Base-by-base conservation (phyloP, 805 yeast genomes). In the Nakazawaea ernobii region DNA sequence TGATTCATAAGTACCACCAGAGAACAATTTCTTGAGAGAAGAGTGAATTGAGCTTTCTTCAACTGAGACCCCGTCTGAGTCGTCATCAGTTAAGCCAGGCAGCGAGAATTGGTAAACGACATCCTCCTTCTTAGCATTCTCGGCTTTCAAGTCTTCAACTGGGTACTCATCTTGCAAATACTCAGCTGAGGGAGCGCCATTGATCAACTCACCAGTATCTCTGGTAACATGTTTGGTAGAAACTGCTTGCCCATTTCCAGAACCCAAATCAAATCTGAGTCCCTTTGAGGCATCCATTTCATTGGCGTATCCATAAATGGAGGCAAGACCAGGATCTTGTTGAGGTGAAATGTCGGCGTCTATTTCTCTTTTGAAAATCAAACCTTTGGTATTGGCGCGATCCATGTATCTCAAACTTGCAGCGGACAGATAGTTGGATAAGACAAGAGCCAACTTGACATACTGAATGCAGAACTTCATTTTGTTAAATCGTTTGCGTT, bases 281-380 rank as follows among this genome's bases (percentile, higher is more conserved):
- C 37, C 36, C 27, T 42, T 28, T 28, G 20, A 20, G 4, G 33
- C 24, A 20, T 20, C 24, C 24, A 20, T 20, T 20, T 20, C 24
- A 20, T 20, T 20, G 24, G 24, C 24, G 24, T 20, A 20, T 28
- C 35, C 35, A 35, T 42, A 42, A 26, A 14, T 42, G 2, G 45
- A 28, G 39, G 28, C 30, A 29, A 43, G 40, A 9, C 17, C 24
- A 5, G 46, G 46, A 20, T 43, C 46, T 36, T 43, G 46, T 35
- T 43, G 40, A 8, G 46, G 46, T 11, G 46, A 43, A 29, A 43
- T 36, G 9, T 8, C n/a, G 10, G 39, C 35, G 29, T 43, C 35
- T 10, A 36, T 30, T 7, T 43, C 46, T 14, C 45, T 33, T 39
- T 28, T 39, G 32, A 20, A 5, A 26, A 39, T 6, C 24, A 15